phyloP scores from a whole-genome alignment of 352 stramenopile genomes.

The Phytophthora pluvialis region DNA sequence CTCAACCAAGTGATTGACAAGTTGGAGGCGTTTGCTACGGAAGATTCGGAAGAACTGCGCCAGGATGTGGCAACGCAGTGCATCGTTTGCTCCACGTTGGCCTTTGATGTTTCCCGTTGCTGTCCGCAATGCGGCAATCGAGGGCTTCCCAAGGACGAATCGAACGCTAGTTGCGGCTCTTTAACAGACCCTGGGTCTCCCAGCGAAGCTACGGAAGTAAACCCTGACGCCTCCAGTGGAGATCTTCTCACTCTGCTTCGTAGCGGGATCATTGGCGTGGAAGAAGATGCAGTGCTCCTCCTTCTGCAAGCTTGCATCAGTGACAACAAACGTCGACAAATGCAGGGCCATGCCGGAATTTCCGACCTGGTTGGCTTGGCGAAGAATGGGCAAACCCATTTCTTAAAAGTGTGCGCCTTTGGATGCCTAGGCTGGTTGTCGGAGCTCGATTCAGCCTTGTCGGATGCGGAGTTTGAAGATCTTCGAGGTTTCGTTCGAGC shows the following conservation, averaged over 20 bases:
- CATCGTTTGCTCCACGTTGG: neutral
- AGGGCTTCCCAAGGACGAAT: neutral
- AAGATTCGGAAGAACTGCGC: neutral
- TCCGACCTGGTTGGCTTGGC: constrained; percentile 2
- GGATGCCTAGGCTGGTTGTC: constrained; percentile 4
- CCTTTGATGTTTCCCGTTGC: neutral
- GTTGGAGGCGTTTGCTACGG: neutral
- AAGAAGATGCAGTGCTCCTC: constrained; percentile 2
- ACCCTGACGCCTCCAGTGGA: constrained; percentile 1
- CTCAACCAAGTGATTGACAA: neutral
- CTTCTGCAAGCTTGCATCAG: constrained; percentile 5
- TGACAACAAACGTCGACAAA: constrained; percentile 1
- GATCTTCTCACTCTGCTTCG: neutral
- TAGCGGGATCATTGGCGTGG: neutral
- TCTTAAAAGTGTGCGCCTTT: constrained; percentile 7
- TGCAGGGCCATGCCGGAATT: constrained; percentile 3
- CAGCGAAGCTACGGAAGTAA: neutral
- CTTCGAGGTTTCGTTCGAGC: constrained; percentile 9
- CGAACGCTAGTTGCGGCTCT: neutral
- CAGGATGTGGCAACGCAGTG: neutral
- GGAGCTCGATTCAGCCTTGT: neutral
- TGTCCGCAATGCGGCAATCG: neutral
- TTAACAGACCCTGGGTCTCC: neutral
- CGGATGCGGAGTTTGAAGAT: constrained; percentile 3
- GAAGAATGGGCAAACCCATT: constrained; percentile 1